A percentile compares a stretch with the other conserved stretches of the same genome.
Evolutionary conservation across 495 filamentous ascomycete genomes (phyloP).

Genomic region (Tetracladium setigerum): DNA sequence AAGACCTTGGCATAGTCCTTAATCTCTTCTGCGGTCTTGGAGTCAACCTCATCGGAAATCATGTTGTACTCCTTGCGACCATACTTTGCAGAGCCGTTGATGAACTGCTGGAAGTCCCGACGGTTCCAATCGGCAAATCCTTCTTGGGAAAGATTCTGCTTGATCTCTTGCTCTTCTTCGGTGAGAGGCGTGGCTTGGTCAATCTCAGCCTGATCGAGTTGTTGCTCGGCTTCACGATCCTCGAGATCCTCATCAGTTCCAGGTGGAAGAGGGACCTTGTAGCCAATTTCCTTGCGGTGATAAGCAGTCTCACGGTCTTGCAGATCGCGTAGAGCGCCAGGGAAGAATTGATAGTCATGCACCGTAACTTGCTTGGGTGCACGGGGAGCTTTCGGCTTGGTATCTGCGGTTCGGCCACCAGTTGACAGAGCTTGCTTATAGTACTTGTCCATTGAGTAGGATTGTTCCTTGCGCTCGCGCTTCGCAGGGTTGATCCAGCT

Average conservation of each 20-base stretch:
- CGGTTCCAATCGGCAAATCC: conserved; percentile 94
- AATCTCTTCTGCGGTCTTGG: conserved; percentile 78
- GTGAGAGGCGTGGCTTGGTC: conserved; percentile 85
- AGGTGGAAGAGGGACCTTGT: conserved; percentile 81
- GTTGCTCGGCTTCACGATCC: conserved; percentile 79
- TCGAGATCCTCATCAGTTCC: conserved; percentile 76
- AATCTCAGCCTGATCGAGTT: conserved; percentile 83
- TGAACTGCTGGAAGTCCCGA: conserved; percentile 95
- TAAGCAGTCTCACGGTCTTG: conserved; percentile 95
- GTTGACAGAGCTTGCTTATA: conserved; percentile 88
- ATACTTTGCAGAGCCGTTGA: conserved; percentile 89
- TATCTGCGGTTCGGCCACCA: conserved; percentile 74
- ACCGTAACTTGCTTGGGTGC: conserved; percentile 88
- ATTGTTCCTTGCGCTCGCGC: conserved; percentile 95
- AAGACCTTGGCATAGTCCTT: conserved; percentile 88
- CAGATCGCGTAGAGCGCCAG: conserved; percentile 68
- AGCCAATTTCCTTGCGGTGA: conserved; percentile 90
- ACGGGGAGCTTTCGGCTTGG: conserved; percentile 91
- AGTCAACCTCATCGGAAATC: conserved; percentile 87
- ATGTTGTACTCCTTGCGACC: conserved; percentile 75
- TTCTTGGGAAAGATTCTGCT: conserved; percentile 66
- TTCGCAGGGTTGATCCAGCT: conserved; percentile 99
- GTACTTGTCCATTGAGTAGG: conserved; percentile 98
- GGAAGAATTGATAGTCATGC: conserved; percentile 98
- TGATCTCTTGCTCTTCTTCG: conserved; percentile 82